A percentile compares a stretch with the other conserved stretches of the same genome.
phyloP scores from a whole-genome alignment of 768 basidiomycete species.

The Candolleomyces efflorescens region DNA sequence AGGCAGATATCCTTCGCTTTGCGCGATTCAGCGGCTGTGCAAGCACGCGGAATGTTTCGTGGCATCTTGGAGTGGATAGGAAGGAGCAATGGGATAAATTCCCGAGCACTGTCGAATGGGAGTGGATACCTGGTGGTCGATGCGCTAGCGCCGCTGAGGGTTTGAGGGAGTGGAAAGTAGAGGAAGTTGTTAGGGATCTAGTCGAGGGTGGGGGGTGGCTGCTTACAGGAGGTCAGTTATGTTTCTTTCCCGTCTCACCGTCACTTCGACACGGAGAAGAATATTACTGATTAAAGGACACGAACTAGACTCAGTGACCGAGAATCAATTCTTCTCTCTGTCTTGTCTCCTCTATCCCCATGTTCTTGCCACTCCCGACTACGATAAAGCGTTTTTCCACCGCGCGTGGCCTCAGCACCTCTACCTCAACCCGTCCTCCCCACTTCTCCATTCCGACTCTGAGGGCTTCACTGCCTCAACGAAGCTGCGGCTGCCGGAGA shows the following conservation, averaged over 20 bases:
- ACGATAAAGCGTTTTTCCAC: constrained; percentile 46
- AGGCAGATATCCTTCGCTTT: constrained; percentile 44
- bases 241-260: constrained; percentile 28
- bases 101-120: constrained; percentile 46
- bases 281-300: constrained; percentile 48
- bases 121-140: constrained; percentile 44
- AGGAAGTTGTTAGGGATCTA: constrained; percentile 48
- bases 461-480: constrained; percentile 12
- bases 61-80: constrained; percentile 58
- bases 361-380: constrained; percentile 62
- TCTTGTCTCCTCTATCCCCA: constrained; percentile 65
- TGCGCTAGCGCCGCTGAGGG: constrained; percentile 25
- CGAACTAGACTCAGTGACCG: constrained; percentile 56
- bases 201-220: constrained; percentile 72
- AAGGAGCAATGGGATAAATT: constrained; percentile 45
- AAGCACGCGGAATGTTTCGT: constrained; percentile 55
- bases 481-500: constrained; percentile 27
- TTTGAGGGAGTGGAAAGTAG: constrained; percentile 35
- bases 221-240: constrained; percentile 51
- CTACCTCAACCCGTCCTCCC: constrained; percentile 55
- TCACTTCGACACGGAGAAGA: constrained; percentile 20
- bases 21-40: constrained; percentile 60
- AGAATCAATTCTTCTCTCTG: constrained; percentile 71
- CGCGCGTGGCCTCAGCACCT: constrained; percentile 56
- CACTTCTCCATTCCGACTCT: constrained; percentile 37